Base-by-base conservation (phyloP, 2,329 filamentous ascomycete genomes). In the Leptographium procerum region DNA sequence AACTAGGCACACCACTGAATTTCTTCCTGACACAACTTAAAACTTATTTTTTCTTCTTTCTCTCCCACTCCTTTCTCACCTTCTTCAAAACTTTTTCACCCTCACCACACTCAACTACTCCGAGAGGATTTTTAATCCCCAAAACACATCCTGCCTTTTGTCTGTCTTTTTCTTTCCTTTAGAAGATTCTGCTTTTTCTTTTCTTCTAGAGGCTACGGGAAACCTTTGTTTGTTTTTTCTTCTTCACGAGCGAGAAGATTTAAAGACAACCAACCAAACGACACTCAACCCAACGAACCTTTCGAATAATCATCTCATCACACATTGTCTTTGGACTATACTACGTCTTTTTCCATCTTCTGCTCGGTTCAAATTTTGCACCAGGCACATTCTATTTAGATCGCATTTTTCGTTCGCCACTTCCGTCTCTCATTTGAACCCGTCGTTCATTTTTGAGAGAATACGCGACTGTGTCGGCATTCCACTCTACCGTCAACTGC, bases 151-250 rank as follows among this genome's bases (percentile, higher is more conserved):
- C 45, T 64, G 56, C 58, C 59, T 61, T 62, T 64, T 66, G 66
- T 43, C 40, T 65, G 65, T 70, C 65, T 69, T 61, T 58, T 61
- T 64, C 65, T 69, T 69, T 69, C 71, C 76, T 74, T 71, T 68
- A 71, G 77, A 76, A 73, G 71, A 67, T 68, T 65, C 64, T 65
- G 68, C 69, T 69, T 69, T 65, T 64, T 66, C 68, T 68, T 68
- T 69, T 71, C 67, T 74, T 73, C 67, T 66, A 70, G 70, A 75
- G 74, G 67, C 72, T 69, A 65, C 69, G 69, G 70, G 66, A 69
- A 65, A 67, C 62, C 59, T 64, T 64, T 64, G 51, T 59, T 47
- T 22, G 51, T 47, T 48, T 60, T 59, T 57, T 54, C 43, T 58
- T 61, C 57, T 59, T 61, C 61, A 56, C 57, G 52, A 55, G 57